phyloP scores from a whole-genome alignment of 148 eudicot species.

The Silene latifolia region DNA sequence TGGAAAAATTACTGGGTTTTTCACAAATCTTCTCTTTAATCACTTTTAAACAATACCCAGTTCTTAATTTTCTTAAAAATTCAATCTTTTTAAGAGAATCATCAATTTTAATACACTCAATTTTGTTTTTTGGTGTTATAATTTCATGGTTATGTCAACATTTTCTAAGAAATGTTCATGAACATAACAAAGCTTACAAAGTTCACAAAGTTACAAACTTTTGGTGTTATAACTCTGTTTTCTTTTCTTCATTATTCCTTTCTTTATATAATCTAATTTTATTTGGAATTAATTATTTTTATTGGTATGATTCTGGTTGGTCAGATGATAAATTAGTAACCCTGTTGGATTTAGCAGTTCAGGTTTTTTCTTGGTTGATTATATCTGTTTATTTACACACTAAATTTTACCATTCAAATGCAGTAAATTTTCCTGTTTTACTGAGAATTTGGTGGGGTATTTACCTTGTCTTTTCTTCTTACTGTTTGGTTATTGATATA shows the following conservation, averaged over 20 bases:
- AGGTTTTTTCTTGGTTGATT: conserved; percentile 37
- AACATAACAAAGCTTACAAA: conserved; percentile 31
- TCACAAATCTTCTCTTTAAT: not conserved
- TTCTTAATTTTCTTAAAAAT: conserved; percentile 22
- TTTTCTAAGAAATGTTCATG: conserved; percentile 4
- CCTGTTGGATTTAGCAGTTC: conserved; percentile 41
- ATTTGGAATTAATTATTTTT: conserved; percentile 39
- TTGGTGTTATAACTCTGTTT: conserved; percentile 30
- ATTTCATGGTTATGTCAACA: conserved; percentile 34
- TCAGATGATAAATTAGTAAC: conserved; percentile 39
- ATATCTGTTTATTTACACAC: conserved; percentile 38
- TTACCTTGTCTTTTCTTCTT: conserved; percentile 49
- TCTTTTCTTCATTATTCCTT: conserved; percentile 35
- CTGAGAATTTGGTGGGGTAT: conserved; percentile 70
- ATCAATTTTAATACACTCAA: conserved; percentile 34
- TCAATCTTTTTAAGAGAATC: conserved; percentile 32
- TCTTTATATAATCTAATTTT: conserved; percentile 36
- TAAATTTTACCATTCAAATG: conserved; percentile 26
- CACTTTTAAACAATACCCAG: conserved; percentile 8
- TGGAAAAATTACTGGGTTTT: conserved; percentile 5
- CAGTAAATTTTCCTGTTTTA: conserved; percentile 41
- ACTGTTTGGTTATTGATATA: conserved; percentile 45
- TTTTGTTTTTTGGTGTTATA: conserved; percentile 35
- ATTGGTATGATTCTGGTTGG: conserved; percentile 61
- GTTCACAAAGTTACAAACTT: conserved; percentile 28